phyloP scores from a whole-genome alignment of 2,329 filamentous ascomycete genomes.

The Xylaria sp. region DNA sequence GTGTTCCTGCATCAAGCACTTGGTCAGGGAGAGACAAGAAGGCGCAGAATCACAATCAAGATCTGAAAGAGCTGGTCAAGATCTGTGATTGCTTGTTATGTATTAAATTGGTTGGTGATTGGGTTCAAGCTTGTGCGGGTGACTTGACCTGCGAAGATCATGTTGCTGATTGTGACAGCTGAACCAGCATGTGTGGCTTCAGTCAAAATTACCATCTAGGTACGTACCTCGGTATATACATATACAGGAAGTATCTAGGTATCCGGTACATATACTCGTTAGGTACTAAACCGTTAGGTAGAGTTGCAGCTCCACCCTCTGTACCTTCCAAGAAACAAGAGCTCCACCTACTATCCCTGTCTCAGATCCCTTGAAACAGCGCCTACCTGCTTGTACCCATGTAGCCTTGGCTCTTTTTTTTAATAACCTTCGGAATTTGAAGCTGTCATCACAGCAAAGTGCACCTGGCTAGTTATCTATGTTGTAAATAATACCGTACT shows the following conservation, averaged over 20 bases:
- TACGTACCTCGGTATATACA: background rate
- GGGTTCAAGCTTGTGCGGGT: background rate
- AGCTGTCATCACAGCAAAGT: background rate
- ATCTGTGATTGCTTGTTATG: background rate
- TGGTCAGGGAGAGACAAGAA: background rate
- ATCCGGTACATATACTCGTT: background rate
- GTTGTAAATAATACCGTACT: background rate
- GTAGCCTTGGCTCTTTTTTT: background rate
- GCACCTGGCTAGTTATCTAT: background rate
- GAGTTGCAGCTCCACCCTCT: no score
- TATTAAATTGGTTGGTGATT: background rate
- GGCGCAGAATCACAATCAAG: background rate
- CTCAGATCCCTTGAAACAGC: no score
- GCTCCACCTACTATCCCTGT: no score
- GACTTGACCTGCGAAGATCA: background rate
- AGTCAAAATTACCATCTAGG: background rate
- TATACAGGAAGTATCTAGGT: no score
- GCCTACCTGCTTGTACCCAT: background rate
- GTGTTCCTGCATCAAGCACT: background rate
- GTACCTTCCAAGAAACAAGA: no score
- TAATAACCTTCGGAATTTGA: no score
- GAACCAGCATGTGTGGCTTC: background rate
- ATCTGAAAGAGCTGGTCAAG: background rate
- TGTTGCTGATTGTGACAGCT: background rate
- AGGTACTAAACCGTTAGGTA: background rate